phyloP scores from a whole-genome alignment of 306 rosid genomes.

The Lotus japonicus region DNA sequence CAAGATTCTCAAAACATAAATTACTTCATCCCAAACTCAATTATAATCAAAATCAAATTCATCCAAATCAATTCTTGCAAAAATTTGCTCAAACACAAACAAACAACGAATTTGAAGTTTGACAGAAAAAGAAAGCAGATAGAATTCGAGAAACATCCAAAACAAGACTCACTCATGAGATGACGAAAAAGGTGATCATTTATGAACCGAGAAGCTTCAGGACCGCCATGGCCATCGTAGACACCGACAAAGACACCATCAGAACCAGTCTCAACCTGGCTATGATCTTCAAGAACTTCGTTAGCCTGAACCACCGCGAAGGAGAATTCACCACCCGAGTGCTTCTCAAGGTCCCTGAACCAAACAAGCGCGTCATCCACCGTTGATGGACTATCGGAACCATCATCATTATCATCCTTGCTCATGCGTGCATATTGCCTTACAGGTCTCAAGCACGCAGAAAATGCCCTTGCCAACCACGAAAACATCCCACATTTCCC shows the following conservation, averaged over 20 bases:
- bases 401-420: slow-evolving; percentile 54
- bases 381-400: slow-evolving; percentile 30
- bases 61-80: too few species aligned
- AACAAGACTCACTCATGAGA: slow-evolving; percentile 49
- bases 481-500: slow-evolving; percentile 99
- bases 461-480: slow-evolving; percentile 84
- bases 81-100: too few species aligned
- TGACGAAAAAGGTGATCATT: slow-evolving; percentile 53
- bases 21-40: too few species aligned
- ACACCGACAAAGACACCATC: slow-evolving; percentile 71
- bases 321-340: slow-evolving; percentile 68
- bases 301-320: slow-evolving; percentile 85
- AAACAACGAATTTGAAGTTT: too few species aligned
- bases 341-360: slow-evolving; percentile 61
- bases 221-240: slow-evolving; percentile 91
- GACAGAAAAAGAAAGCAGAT: not conserved
- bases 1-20: too few species aligned
- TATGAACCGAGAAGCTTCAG: slow-evolving; percentile 61
- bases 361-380: slow-evolving; percentile 57
- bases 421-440: slow-evolving; percentile 78
- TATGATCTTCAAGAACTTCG: slow-evolving; percentile 62
- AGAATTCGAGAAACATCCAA: not conserved
- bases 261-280: slow-evolving; percentile 76
- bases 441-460: slow-evolving; percentile 85
- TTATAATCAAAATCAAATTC: too few species aligned